Evolutionary conservation across 805 yeast genomes (phyloP).

Genomic region (Starmerella sp.): DNA sequence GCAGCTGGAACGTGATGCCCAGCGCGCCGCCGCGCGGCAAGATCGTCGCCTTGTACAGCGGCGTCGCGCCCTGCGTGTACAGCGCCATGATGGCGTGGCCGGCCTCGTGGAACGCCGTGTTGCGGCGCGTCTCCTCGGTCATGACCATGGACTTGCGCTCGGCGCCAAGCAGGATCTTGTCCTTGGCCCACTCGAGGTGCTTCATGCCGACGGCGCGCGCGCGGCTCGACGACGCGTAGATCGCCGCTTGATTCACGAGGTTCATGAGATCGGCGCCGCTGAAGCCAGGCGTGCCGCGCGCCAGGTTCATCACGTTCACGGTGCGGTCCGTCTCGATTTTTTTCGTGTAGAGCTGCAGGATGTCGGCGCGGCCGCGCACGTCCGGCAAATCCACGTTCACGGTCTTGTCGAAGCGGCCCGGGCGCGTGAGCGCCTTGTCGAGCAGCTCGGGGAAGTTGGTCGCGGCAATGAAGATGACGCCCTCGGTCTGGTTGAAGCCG

Average conservation of each 20-base stretch:
- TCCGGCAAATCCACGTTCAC: slow-evolving; percentile 95
- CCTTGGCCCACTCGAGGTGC: slow-evolving; percentile 98
- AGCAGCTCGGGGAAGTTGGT: slow-evolving; percentile 95
- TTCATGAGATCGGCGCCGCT: slow-evolving; percentile 98
- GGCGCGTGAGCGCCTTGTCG: slow-evolving; percentile 95
- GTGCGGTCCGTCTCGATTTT: slow-evolving; percentile 75
- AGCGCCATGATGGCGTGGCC: slow-evolving; percentile 98
- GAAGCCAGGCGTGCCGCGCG: slow-evolving; percentile 95
- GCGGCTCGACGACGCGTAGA: slow-evolving; percentile 84
- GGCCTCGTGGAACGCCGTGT: slow-evolving; percentile 97
- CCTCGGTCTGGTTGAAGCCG: slow-evolving; percentile 79
- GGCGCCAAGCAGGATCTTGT: slow-evolving; percentile 94
- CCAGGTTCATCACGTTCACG: slow-evolving; percentile 81
- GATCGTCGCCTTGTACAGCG: slow-evolving; percentile 91
- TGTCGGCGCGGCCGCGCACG: slow-evolving; percentile 92
- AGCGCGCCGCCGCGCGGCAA: slow-evolving; percentile 93
- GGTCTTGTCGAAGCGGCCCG: slow-evolving; percentile 94
- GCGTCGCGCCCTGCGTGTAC: slow-evolving; percentile 88
- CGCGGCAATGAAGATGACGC: slow-evolving; percentile 93
- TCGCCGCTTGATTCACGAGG: slow-evolving; percentile 95
- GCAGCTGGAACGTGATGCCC: slow-evolving; percentile 94
- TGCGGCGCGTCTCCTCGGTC: slow-evolving; percentile 85
- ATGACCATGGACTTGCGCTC: slow-evolving; percentile 96
- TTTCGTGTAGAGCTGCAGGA: slow-evolving; percentile 79
- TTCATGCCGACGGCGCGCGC: slow-evolving; percentile 82